These are phyloP conservation scores for Hyparrhenia diplandra DNA, from an alignment of 176 grass and related monocot genomes.

Conservation along the genomic window DNA sequence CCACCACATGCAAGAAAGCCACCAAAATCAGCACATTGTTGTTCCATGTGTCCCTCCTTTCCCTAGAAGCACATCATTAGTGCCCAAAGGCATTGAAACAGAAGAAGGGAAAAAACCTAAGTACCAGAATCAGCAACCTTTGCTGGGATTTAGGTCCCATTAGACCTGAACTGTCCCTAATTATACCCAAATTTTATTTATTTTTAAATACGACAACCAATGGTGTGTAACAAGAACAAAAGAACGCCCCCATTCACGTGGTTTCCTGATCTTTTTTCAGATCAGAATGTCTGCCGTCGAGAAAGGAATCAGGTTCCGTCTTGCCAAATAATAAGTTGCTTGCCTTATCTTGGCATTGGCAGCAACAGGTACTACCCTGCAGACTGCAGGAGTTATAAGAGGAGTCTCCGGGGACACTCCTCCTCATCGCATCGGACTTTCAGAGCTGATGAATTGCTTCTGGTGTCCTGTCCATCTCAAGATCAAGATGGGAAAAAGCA, in stretches of 20 bases:
- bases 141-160: background rate
- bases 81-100: slow-evolving; percentile 4
- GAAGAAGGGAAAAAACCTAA: background rate
- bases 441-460: slow-evolving; percentile 10
- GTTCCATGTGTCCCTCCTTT: background rate
- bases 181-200: no score
- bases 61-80: background rate
- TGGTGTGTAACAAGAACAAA: no score
- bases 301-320: background rate
- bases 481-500: slow-evolving; percentile 35
- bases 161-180: background rate
- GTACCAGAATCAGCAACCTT: background rate
- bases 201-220: no score
- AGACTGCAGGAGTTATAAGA: slow-evolving; percentile 16
- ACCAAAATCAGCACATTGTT: background rate
- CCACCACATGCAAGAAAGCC: slow-evolving; percentile 30
- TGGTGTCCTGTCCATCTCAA: slow-evolving; percentile 22
- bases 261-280: background rate
- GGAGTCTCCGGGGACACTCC: background rate
- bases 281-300: background rate
- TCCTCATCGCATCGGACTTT: background rate
- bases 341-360: slow-evolving; percentile 1
- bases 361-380: no score
- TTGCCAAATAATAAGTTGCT: background rate
- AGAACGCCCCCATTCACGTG: no score